A percentile compares a stretch with the other conserved stretches of the same genome.
Evolutionary conservation across 768 basidiomycete species (phyloP).

Genomic region (Rubroboletus satanas): DNA sequence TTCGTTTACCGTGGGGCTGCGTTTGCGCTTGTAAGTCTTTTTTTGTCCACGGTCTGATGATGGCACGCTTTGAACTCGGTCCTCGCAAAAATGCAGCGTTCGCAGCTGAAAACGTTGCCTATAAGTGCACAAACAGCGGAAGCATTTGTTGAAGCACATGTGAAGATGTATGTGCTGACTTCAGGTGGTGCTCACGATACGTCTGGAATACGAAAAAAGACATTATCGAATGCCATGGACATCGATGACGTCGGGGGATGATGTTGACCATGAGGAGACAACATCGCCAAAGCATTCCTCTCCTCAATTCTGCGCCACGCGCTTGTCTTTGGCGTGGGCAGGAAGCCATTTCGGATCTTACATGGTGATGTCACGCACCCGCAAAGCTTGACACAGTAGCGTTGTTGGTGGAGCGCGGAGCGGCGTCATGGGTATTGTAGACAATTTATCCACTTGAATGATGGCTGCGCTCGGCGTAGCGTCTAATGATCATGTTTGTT

Average conservation of each 20-base stretch:
- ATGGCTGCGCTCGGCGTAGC: neutral
- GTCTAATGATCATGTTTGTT: conserved; percentile 1
- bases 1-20: conserved; percentile 38
- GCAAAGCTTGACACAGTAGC: conserved; percentile 4
- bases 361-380: neutral
- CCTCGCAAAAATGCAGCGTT: conserved; percentile 18
- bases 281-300: neutral
- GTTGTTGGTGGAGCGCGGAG: neutral
- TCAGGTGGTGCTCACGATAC: neutral
- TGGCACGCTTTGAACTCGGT: neutral
- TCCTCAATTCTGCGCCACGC: neutral
- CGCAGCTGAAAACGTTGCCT: conserved; percentile 25
- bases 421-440: conserved; percentile 2
- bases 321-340: neutral
- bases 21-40: conserved; percentile 38
- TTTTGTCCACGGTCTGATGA: neutral
- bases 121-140: conserved; percentile 28
- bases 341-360: conserved; percentile 8
- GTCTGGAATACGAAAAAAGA: neutral
- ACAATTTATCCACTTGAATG: neutral
- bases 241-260: conserved; percentile 11
- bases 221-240: neutral
- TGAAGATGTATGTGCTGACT: conserved; percentile 32
- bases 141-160: conserved; percentile 34
- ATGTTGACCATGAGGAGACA: neutral